Percentiles rank a stretch among this genome's conserved stretches.
Conservation (phyloP, 1,284 basidiomycete genomes). For the Naganishia sp. region DNA sequence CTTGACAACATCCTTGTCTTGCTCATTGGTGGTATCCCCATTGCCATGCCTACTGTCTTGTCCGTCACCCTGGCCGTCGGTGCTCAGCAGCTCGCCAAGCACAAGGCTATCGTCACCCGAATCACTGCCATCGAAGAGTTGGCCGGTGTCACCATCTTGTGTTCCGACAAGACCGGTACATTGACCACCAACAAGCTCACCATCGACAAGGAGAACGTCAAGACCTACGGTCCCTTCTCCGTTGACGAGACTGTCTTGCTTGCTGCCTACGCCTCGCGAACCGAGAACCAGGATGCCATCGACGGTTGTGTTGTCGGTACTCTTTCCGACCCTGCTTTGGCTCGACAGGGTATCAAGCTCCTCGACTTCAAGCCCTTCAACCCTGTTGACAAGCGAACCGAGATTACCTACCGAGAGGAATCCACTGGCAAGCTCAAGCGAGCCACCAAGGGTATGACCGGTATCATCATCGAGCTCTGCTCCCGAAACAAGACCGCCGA, state of each 20-base stretch:
- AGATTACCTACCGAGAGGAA: conserved; percentile 95
- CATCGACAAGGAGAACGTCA: conserved; percentile 89
- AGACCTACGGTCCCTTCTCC: conserved; percentile 85
- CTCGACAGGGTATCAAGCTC: conserved; percentile 89
- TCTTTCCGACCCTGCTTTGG: conserved; percentile 69
- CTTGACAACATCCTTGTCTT: conserved; percentile 95
- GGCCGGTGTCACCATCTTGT: conserved; percentile 93
- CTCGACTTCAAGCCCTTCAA: conserved; percentile 99
- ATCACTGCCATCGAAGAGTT: conserved; percentile 97
- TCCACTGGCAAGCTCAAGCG: conserved; percentile 92
- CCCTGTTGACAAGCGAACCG: conserved; percentile 98
- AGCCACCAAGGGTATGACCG: conserved; percentile 99
- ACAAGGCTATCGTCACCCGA: conserved; percentile 97
- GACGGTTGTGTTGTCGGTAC: conserved; percentile 83
- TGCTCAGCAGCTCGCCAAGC: conserved; percentile 95
- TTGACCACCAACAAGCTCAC: conserved; percentile 99
- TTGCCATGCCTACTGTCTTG: conserved; percentile 95
- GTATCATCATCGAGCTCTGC: conserved; percentile 93
- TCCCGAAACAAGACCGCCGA: conserved; percentile 93
- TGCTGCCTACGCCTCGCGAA: conserved; percentile 92
- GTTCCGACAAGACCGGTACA: conserved; percentile 96
- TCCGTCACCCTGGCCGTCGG: conserved; percentile 96
- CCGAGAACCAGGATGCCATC: conserved; percentile 98
- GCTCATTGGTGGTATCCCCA: conserved; percentile 97
- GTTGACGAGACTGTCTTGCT: conserved; percentile 88